phyloP scores from a whole-genome alignment of 371 early-diverging fungal genomes.

The Saksenaea oblongispora region DNA sequence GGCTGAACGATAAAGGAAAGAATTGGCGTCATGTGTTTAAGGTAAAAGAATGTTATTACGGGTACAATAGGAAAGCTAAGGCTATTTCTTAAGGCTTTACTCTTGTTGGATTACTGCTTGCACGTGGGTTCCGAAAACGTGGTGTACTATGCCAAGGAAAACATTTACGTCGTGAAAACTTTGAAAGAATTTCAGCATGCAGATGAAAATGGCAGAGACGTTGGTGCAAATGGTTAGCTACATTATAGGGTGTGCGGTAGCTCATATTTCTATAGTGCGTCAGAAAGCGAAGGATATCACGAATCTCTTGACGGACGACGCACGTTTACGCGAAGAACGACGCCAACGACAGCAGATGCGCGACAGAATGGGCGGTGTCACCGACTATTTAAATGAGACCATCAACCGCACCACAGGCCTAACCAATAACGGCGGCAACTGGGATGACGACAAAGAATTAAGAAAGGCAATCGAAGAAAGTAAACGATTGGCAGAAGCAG shows the following conservation, averaged over 20 bases:
- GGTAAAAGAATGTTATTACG: conserved; percentile 45
- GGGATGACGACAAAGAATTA: conserved; percentile 31
- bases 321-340: conserved; percentile 74
- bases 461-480: conserved; percentile 32
- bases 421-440: conserved; percentile 36
- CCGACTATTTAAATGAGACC: conserved; percentile 77
- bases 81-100: conserved; percentile 34
- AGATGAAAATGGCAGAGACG: conserved; percentile 90
- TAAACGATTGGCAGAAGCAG: neutral
- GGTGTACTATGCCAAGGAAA: conserved; percentile 81
- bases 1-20: conserved; percentile 94
- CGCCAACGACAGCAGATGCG: conserved; percentile 36
- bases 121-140: conserved; percentile 85
- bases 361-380: conserved; percentile 41
- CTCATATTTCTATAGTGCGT: conserved; percentile 59
- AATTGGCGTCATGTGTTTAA: conserved; percentile 98
- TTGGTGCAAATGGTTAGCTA: conserved; percentile 76
- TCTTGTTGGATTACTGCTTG: conserved; percentile 70
- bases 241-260: neutral
- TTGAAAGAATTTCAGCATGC: conserved; percentile 91
- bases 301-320: conserved; percentile 75
- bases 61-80: conserved; percentile 2
- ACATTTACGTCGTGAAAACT: conserved; percentile 89
- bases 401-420: conserved; percentile 54
- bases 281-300: conserved; percentile 91